Base-by-base conservation (phyloP, 148 eudicot species). In the Arctostaphylos glauca region DNA sequence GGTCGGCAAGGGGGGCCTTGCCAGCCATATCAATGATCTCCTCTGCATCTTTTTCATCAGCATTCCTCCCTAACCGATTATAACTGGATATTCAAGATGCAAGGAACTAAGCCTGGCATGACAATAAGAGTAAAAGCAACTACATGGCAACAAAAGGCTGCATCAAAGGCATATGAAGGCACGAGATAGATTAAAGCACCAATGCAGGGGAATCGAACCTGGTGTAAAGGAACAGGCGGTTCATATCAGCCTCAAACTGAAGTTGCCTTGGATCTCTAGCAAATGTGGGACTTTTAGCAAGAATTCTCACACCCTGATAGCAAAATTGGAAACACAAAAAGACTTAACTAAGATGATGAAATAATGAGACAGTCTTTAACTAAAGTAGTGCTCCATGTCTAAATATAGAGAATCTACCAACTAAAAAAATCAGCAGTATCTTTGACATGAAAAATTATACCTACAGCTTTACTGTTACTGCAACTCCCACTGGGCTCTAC, bases 181-280 rank as follows among this genome's bases (percentile, higher is more conserved):
- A 16, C 38, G 5, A 21, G 48, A 6, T 18, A 75, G 31, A 56
- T 48, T 82, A 46, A 1, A 60, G 77, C 3, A 55, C 4, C 71
- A 4, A 59, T 7, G 50, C 46, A 56, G 31, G 25, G 49, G 48
- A 73, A 56, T 14, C 9, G 6, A 48, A 95, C 99, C 99, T 92
- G 73, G 98, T 94, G 86, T 89, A 94, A 79, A 96, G 92, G 85
- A 96, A 96, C 9, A 96, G 91, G 31, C 95, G 97, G 75, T 94
- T 96, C 12, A 96, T 92, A 82, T 94, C 99, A 25, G 99, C 97
- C 86, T 94, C 99, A 86, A 96, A 94, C 79, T 96, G 99, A 53
- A 94, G 93, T 50, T 80, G 89, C 85, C 99, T 88, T 79, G 97
- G 95, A 79, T 96, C 90, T 86, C 81, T 91, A 21, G 98, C 89